These are phyloP conservation scores for Thermoascus crustaceus DNA, from an alignment of 2,329 filamentous ascomycete genomes.

Conservation along the genomic window DNA sequence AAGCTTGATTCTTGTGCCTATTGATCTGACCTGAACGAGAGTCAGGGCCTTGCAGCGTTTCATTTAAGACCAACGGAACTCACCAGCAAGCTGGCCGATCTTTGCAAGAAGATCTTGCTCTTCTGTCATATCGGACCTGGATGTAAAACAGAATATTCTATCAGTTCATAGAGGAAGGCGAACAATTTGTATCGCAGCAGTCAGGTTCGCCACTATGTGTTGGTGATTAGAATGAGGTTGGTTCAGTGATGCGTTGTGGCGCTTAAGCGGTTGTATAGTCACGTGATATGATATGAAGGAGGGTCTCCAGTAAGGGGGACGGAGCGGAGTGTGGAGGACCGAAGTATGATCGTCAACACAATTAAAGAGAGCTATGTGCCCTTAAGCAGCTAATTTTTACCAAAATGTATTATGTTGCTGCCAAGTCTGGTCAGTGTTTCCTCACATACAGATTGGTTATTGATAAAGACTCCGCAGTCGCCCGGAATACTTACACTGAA, in stretches of 20 bases:
- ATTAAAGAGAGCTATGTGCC: too few relatives aligned
- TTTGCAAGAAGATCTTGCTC: constrained; percentile 48
- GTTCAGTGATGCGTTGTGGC: constrained; percentile 1
- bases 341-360: too few relatives aligned
- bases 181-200: background rate
- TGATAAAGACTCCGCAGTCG: too few relatives aligned
- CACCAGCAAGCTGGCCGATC: constrained; percentile 52
- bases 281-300: background rate
- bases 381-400: too few relatives aligned
- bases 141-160: background rate
- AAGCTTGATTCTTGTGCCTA: constrained; percentile 58
- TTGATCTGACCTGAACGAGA: constrained; percentile 62
- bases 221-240: background rate
- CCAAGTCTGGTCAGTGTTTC: too few relatives aligned
- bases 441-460: too few relatives aligned
- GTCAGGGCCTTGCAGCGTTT: constrained; percentile 28
- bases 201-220: background rate
- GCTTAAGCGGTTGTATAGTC: background rate
- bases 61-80: constrained; percentile 27
- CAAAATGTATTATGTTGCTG: too few relatives aligned
- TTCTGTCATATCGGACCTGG: constrained; percentile 40
- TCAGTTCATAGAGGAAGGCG: constrained; percentile 1
- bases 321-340: too few relatives aligned
- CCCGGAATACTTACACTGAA: too few relatives aligned
- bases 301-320: too few relatives aligned